phyloP scores from a whole-genome alignment of 208 protist genomes.

The Trypanosoma conorhini region DNA sequence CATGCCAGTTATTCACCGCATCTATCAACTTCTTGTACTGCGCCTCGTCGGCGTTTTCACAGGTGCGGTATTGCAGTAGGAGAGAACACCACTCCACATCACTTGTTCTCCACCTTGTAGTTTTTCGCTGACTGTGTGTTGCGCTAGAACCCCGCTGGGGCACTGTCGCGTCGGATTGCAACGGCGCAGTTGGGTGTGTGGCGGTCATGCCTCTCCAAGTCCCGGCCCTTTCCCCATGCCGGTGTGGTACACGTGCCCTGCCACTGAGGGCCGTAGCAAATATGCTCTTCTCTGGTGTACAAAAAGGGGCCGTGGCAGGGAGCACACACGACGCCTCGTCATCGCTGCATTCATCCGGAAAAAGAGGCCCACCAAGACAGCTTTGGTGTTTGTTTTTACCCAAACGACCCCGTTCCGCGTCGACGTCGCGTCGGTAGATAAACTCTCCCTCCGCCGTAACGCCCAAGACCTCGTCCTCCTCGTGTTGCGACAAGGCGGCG shows the following conservation, averaged over 20 bases:
- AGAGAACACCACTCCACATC: conserved; percentile 16
- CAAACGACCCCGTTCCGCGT: not conserved
- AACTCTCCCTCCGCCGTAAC: conserved; percentile 33
- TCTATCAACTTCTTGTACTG: conserved; percentile 18
- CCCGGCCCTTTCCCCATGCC: not conserved
- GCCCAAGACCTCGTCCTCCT: conserved; percentile 26
- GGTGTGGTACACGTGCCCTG: not conserved
- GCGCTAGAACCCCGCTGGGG: not conserved
- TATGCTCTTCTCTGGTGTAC: conserved; percentile 14
- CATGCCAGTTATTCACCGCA: conserved; percentile 10
- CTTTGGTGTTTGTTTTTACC: not conserved
- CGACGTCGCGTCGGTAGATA: conserved; percentile 23
- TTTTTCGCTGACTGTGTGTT: not conserved
- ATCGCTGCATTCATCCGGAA: not conserved
- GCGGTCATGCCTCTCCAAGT: not conserved
- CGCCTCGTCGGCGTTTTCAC: conserved; percentile 22
- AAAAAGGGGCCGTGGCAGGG: not conserved
- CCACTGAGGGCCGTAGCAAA: conserved; percentile 2
- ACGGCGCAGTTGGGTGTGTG: not conserved
- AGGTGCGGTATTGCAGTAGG: conserved; percentile 3
- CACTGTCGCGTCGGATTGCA: not conserved
- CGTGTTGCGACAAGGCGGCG: not conserved
- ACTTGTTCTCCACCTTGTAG: not conserved
- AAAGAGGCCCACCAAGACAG: not conserved
- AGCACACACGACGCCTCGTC: not conserved